Evolutionary conservation across 352 stramenopile species (phyloP).

Genomic region (Thraustotheca clavata): DNA sequence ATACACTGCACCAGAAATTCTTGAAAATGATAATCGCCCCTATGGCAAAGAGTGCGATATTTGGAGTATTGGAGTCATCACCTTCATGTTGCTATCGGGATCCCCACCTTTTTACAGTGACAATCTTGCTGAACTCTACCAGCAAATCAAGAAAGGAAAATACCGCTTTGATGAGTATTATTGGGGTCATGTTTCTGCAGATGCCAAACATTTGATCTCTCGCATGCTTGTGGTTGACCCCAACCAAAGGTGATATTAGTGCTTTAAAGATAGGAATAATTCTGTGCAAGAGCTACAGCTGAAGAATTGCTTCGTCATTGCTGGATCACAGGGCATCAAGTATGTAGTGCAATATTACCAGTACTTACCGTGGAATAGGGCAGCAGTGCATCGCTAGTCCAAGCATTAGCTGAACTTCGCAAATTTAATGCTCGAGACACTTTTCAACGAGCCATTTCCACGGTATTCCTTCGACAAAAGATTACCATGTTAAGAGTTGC

Average conservation of each 20-base stretch:
- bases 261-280: neutral
- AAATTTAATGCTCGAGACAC: constrained; percentile 92
- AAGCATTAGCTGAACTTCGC: constrained; percentile 80
- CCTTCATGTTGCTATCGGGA: constrained; percentile 77
- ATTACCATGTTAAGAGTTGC: too few species aligned
- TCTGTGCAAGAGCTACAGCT: constrained; percentile 34
- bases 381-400: constrained; percentile 57
- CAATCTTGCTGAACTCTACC: constrained; percentile 91
- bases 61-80: constrained; percentile 88
- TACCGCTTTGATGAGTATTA: constrained; percentile 95
- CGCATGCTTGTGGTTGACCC: constrained; percentile 89
- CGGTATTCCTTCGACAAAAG: constrained; percentile 43
- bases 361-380: constrained; percentile 21
- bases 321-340: constrained; percentile 46
- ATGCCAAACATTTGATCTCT: constrained; percentile 92
- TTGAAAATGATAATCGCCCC: constrained; percentile 60
- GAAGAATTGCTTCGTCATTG: constrained; percentile 58
- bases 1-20: constrained; percentile 77
- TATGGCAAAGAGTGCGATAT: constrained; percentile 82
- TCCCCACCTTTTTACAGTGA: constrained; percentile 87
- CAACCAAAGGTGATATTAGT: constrained; percentile 51
- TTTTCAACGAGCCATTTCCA: constrained; percentile 89
- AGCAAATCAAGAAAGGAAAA: constrained; percentile 91
- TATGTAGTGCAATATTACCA: constrained; percentile 30
- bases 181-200: constrained; percentile 89